These are phyloP conservation scores for Ceriops tagal DNA, from an alignment of 345 rosid genomes.

Conservation along the genomic window DNA sequence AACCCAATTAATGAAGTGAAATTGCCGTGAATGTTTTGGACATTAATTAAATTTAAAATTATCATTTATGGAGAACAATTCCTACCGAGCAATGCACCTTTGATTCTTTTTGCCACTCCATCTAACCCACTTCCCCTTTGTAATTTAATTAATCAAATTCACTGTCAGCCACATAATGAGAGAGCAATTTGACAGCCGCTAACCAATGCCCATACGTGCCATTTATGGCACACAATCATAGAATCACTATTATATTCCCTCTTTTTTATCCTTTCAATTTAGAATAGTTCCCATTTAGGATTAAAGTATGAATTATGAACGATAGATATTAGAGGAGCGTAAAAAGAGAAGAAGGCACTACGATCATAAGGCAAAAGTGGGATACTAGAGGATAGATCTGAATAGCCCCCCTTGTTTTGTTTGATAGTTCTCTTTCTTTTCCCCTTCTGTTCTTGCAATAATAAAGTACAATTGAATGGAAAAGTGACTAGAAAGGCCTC, in stretches of 20 bases:
- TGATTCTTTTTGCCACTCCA: conserved; percentile 9
- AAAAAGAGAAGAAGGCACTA: conserved; percentile 14
- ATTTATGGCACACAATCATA: neutral
- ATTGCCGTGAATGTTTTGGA: too few relatives aligned
- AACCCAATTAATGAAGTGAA: too few relatives aligned
- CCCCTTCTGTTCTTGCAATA: neutral
- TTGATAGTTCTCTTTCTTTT: neutral
- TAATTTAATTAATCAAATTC: neutral
- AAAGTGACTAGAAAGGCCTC: conserved; percentile 26
- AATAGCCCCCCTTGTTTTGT: too few relatives aligned
- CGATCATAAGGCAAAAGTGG: too few relatives aligned
- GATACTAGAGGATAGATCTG: too few relatives aligned
- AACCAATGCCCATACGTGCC: conserved; percentile 2
- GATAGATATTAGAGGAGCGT: neutral
- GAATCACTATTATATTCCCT: neutral
- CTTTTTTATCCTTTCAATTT: too few relatives aligned
- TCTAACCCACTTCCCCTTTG: conserved; percentile 7
- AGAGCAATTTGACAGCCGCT: conserved; percentile 14
- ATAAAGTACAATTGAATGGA: conserved; percentile 17
- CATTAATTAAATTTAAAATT: too few relatives aligned
- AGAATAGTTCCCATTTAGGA: neutral
- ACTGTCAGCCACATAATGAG: conserved; percentile 10
- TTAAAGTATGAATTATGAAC: conserved; percentile 6
- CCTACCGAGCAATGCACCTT: conserved; percentile 13
- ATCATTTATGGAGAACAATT: neutral